Conservation (phyloP, 2,329 filamentous ascomycete species). For the Aspergillus carbonarius region DNA sequence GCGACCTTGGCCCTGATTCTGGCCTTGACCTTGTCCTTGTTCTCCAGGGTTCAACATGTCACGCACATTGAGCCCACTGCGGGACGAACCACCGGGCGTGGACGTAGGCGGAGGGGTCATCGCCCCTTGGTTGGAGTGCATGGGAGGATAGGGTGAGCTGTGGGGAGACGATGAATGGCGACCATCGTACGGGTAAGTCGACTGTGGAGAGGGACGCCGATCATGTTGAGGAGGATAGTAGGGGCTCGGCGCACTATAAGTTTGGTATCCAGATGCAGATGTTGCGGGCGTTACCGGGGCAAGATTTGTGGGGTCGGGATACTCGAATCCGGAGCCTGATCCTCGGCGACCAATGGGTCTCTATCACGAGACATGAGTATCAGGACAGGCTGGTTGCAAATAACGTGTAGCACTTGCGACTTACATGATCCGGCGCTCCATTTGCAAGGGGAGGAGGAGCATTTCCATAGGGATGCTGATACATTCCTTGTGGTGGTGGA, state of each 20-base stretch:
- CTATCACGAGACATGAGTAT: conserved; percentile 24
- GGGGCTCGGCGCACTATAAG: conserved; percentile 37
- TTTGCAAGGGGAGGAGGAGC: conserved; percentile 39
- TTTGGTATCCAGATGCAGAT: conserved; percentile 44
- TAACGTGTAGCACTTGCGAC: conserved; percentile 30
- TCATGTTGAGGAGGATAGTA: conserved; percentile 43
- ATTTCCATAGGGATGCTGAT: conserved; percentile 38
- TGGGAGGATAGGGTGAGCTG: conserved; percentile 39
- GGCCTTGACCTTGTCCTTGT: not conserved
- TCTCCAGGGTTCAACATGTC: conserved; percentile 49
- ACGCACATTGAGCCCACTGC: conserved; percentile 48
- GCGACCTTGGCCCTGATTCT: conserved; percentile 30
- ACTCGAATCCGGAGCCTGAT: conserved; percentile 46
- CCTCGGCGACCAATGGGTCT: conserved; percentile 44
- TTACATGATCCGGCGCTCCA: conserved; percentile 48
- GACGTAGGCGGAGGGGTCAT: conserved; percentile 34
- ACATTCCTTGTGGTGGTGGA: conserved; percentile 43
- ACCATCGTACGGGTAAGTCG: conserved; percentile 43
- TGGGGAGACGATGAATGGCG: conserved; percentile 46
- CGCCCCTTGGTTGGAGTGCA: conserved; percentile 32
- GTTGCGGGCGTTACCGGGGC: conserved; percentile 48
- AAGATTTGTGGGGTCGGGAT: conserved; percentile 48
- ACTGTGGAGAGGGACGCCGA: conserved; percentile 47
- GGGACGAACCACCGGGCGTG: conserved; percentile 31
- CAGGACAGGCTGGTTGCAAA: not conserved